A percentile compares a stretch with the other conserved stretches of the same genome.
Evolutionary conservation across 2,329 filamentous ascomycete species (phyloP).

Genomic region (Onygena corvina): DNA sequence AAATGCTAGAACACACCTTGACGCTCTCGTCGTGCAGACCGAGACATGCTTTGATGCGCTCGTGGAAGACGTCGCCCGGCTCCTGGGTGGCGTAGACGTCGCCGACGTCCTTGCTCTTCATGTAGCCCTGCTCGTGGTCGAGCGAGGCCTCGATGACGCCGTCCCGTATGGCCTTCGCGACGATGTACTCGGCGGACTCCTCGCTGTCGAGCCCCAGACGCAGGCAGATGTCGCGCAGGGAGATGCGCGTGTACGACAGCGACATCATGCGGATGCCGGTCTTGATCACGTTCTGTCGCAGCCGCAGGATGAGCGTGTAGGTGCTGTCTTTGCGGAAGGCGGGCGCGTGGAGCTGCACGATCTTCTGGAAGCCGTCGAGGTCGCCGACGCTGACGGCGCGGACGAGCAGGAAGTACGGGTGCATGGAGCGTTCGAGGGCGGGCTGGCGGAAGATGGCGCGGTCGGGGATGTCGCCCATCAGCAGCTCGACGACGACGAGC

Average conservation of each 20-base stretch:
- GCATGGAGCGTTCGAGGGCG: slow-evolving; percentile 70
- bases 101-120: slow-evolving; percentile 95
- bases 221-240: slow-evolving; percentile 91
- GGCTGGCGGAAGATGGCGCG: slow-evolving; percentile 86
- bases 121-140: slow-evolving; percentile 88
- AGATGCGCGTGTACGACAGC: slow-evolving; percentile 92
- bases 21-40: slow-evolving; percentile 93
- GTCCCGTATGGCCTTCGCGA: slow-evolving; percentile 94
- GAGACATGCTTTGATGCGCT: slow-evolving; percentile 84
- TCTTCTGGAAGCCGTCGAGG: slow-evolving; percentile 80
- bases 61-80: slow-evolving; percentile 93
- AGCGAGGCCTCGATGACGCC: slow-evolving; percentile 92
- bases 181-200: slow-evolving; percentile 97
- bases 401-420: slow-evolving; percentile 87
- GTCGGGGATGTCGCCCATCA: slow-evolving; percentile 98
- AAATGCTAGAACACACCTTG: slow-evolving; percentile 52
- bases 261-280: slow-evolving; percentile 99
- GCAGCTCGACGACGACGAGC: slow-evolving; percentile 85
- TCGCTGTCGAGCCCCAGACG: slow-evolving; percentile 86
- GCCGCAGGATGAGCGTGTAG: slow-evolving; percentile 84
- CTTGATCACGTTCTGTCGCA: slow-evolving; percentile 98
- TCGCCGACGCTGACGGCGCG: slow-evolving; percentile 95
- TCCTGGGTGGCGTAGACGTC: slow-evolving; percentile 95
- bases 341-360: slow-evolving; percentile 67
- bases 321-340: slow-evolving; percentile 88